These are phyloP conservation scores for Lachancea kluyveri DNA, from an alignment of 805 yeast species.

Conservation along the genomic window DNA sequence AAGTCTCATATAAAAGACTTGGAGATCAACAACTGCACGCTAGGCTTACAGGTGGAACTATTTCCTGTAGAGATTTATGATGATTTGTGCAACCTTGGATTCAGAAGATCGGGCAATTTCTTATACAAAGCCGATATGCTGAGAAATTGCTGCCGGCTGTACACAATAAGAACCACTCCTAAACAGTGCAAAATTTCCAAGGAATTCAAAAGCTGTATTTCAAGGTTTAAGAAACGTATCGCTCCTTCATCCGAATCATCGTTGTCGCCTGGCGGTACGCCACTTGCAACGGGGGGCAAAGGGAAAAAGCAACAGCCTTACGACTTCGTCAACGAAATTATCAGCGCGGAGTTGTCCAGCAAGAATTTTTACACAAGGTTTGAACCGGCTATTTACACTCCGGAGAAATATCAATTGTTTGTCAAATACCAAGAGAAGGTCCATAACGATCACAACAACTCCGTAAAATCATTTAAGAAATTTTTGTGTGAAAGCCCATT, in stretches of 20 bases:
- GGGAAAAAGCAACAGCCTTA: conserved; percentile 17
- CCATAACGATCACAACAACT: conserved; percentile 56
- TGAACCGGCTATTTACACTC: conserved; percentile 45
- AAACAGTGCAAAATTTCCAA: conserved; percentile 44
- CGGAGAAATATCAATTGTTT: conserved; percentile 58
- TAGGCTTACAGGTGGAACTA: conserved; percentile 38
- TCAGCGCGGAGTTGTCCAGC: conserved; percentile 32
- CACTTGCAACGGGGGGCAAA: not conserved
- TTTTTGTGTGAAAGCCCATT: conserved; percentile 74
- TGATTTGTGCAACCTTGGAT: conserved; percentile 61
- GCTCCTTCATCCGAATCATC: not conserved
- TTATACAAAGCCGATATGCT: conserved; percentile 61
- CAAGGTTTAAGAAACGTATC: conserved; percentile 41
- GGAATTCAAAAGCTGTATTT: conserved; percentile 60
- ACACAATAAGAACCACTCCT: conserved; percentile 63
- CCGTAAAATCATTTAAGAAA: conserved; percentile 44
- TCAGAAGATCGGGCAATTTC: conserved; percentile 70
- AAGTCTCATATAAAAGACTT: conserved; percentile 6
- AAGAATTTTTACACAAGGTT: conserved; percentile 36
- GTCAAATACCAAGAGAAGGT: conserved; percentile 63
- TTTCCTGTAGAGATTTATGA: conserved; percentile 55
- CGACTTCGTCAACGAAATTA: conserved; percentile 32
- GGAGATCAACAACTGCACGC: conserved; percentile 22
- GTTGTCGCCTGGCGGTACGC: not conserved
- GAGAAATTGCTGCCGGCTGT: conserved; percentile 72